phyloP scores from a whole-genome alignment of 495 filamentous ascomycete species.

The Annulohypoxylon moriforme region DNA sequence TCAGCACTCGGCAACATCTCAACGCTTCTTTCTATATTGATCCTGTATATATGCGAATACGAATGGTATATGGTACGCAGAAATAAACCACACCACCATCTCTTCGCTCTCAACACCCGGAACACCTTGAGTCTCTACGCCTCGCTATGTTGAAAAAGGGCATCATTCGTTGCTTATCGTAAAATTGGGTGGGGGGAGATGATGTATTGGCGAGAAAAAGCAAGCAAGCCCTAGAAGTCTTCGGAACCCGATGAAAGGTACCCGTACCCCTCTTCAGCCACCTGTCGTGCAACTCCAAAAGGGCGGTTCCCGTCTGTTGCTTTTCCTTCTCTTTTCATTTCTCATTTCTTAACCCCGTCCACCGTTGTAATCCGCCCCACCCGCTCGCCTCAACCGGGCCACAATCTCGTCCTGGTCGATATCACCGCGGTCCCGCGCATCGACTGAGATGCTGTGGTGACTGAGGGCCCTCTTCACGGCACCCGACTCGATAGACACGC shows the following conservation, averaged over 20 bases:
- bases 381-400: constrained; percentile 61
- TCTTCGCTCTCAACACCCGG: background rate
- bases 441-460: constrained; percentile 65
- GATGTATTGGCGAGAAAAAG: background rate
- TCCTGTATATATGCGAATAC: constrained; percentile 36
- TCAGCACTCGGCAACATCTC: constrained; percentile 6
- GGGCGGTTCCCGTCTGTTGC: background rate
- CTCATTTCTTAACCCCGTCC: constrained; percentile 55
- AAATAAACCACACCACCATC: constrained; percentile 13
- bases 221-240: background rate
- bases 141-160: constrained; percentile 2
- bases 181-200: background rate
- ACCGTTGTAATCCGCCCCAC: constrained; percentile 70
- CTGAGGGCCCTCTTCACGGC: constrained; percentile 65
- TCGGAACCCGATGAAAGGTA: background rate
- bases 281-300: background rate
- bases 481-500: constrained; percentile 67
- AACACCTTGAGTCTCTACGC: constrained; percentile 8
- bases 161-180: background rate
- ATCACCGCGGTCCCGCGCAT: constrained; percentile 62
- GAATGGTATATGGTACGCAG: constrained; percentile 17
- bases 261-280: background rate
- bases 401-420: constrained; percentile 67
- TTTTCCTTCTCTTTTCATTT: background rate
- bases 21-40: constrained; percentile 35